Percentiles rank a stretch among this genome's conserved stretches.
Evolutionary conservation across 139 green algal species (phyloP).

Genomic region (Picochlorum sp.): DNA sequence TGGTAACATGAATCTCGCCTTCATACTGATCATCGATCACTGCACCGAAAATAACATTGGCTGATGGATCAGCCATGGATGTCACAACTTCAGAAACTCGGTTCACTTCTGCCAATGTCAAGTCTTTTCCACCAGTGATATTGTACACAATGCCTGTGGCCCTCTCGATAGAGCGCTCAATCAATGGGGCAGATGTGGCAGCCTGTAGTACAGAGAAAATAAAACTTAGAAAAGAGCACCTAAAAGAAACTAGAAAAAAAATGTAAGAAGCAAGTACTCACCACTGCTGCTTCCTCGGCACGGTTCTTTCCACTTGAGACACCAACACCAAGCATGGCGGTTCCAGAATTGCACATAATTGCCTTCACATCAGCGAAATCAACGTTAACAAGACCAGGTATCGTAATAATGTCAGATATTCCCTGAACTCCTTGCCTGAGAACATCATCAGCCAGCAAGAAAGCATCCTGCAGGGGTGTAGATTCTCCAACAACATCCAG

Average conservation of each 20-base stretch:
- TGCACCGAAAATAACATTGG: constrained; percentile 98
- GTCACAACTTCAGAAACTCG: constrained; percentile 85
- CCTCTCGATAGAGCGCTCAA: constrained; percentile 87
- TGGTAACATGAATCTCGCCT: constrained; percentile 72
- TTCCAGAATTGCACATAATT: constrained; percentile 92
- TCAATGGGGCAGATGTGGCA: constrained; percentile 82
- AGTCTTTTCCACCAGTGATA: constrained; percentile 87
- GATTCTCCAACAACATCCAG: constrained; percentile 72
- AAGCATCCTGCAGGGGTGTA: constrained; percentile 88
- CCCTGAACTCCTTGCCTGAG: constrained; percentile 87
- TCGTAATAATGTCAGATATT: constrained; percentile 98
- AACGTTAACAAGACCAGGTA: constrained; percentile 95
- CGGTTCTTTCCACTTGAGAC: constrained; percentile 47
- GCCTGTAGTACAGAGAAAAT: too few relatives aligned
- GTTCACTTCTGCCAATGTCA: constrained; percentile 91
- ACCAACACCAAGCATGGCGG: constrained; percentile 83
- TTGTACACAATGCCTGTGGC: constrained; percentile 97
- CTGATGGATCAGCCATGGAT: constrained; percentile 72
- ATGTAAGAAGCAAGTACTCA: too few relatives aligned
- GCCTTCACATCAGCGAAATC: constrained; percentile 97
- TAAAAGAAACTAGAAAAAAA: background rate
- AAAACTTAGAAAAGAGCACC: constrained; percentile 20
- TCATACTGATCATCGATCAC: constrained; percentile 56
- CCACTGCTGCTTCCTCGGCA: constrained; percentile 41
- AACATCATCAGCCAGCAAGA: constrained; percentile 92